Conservation (phyloP, 2,329 filamentous ascomycete species). For the Curvularia sp. region DNA sequence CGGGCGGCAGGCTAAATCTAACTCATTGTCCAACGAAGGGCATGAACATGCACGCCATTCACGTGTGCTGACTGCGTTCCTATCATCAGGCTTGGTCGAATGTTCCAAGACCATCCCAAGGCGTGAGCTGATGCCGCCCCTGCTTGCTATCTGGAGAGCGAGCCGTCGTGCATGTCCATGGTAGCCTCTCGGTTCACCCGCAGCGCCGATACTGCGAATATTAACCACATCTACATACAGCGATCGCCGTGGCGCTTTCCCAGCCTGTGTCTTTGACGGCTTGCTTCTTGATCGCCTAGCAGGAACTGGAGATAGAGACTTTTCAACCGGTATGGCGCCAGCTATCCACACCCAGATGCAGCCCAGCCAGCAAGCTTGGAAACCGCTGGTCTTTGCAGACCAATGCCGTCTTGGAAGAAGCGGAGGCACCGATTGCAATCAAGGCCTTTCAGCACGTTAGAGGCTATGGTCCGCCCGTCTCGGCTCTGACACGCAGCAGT, state of each 20-base stretch:
- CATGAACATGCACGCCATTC: constrained; percentile 4
- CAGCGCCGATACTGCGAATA: constrained; percentile 3
- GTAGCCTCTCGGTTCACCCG: background rate
- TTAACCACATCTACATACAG: constrained; percentile 2
- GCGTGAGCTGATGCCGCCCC: background rate
- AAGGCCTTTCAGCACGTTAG: constrained; percentile 19
- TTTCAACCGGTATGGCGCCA: constrained; percentile 14
- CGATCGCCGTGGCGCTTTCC: constrained; percentile 7
- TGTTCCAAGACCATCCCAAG: background rate
- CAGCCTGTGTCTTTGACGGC: background rate
- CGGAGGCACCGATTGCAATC: constrained; percentile 19
- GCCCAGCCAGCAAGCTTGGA: constrained; percentile 13
- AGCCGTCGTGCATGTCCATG: background rate
- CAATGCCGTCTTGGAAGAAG: constrained; percentile 24
- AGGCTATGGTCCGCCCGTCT: constrained; percentile 25
- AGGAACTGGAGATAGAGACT: constrained; percentile 22
- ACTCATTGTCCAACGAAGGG: background rate
- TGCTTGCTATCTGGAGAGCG: background rate
- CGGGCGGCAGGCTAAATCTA: background rate
- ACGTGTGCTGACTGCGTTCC: constrained; percentile 5
- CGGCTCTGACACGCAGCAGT: constrained; percentile 30
- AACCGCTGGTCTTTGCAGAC: constrained; percentile 12
- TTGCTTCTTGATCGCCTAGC: constrained; percentile 14
- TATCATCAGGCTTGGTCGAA: background rate
- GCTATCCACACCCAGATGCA: constrained; percentile 14